Conservation (phyloP, 345 rosid species). For the thale cress (Arabidopsis thaliana) region DNA sequence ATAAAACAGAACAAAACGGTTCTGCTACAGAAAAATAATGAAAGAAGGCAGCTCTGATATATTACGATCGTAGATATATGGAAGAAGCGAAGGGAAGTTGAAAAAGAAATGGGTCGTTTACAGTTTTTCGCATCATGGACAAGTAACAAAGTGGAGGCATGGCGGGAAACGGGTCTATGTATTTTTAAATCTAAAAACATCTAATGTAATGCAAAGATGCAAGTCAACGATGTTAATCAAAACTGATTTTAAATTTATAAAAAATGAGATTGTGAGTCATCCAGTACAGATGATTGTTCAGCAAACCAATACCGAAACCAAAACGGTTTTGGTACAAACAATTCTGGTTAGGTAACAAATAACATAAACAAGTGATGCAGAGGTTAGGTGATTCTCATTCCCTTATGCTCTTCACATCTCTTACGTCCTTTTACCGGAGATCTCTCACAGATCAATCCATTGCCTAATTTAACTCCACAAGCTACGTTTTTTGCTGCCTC, state of each 20-base stretch:
- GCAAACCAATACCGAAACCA: not conserved
- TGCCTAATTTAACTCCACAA: constrained; percentile 44
- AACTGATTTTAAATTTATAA: not conserved
- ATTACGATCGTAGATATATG: not conserved
- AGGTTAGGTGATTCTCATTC: constrained; percentile 42
- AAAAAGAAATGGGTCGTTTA: not conserved
- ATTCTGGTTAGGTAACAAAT: not conserved
- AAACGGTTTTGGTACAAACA: constrained; percentile 23
- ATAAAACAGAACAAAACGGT: not conserved
- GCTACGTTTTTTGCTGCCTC: not conserved
- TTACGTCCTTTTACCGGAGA: constrained; percentile 45
- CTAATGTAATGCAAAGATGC: not conserved
- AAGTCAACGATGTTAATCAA: too few relatives aligned
- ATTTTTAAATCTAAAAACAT: not conserved
- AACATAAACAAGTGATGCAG: not conserved
- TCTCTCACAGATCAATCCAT: constrained; percentile 42
- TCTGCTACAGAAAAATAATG: not conserved
- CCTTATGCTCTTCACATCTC: constrained; percentile 47
- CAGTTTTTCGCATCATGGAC: not conserved
- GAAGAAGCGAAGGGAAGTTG: not conserved
- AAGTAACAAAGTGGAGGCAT: not conserved
- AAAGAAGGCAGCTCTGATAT: too few relatives aligned
- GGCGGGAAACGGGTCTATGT: not conserved
- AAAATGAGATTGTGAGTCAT: not conserved
- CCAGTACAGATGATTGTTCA: constrained; percentile 4